A percentile compares a stretch with the other conserved stretches of the same genome.
Conservation (phyloP, 352 stramenopile species). For the Globisporangium perplexum region DNA sequence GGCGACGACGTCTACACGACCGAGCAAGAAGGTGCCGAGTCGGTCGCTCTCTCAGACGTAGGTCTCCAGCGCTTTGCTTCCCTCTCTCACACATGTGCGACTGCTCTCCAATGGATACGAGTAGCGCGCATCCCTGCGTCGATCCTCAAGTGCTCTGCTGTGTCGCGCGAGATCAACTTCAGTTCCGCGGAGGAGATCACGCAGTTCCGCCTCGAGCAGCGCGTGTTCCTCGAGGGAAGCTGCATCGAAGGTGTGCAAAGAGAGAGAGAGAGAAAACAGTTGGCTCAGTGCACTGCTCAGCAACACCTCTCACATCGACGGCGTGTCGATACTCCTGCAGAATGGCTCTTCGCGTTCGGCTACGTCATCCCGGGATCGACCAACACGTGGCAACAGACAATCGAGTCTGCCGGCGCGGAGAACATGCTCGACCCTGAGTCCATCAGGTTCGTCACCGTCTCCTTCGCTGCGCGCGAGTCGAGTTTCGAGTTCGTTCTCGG, state of each 20-base stretch:
- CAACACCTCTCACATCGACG: neutral
- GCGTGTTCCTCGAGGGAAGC: slow-evolving; percentile 83
- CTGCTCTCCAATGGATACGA: slow-evolving; percentile 8
- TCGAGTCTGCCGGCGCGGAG: slow-evolving; percentile 82
- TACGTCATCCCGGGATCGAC: slow-evolving; percentile 94
- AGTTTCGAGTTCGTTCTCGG: neutral
- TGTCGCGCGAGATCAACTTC: slow-evolving; percentile 95
- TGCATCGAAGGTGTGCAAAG: slow-evolving; percentile 67
- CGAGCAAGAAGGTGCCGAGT: slow-evolving; percentile 62
- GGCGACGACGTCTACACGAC: slow-evolving; percentile 54
- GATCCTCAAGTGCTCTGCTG: slow-evolving; percentile 88
- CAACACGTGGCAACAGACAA: slow-evolving; percentile 95
- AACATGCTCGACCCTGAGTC: slow-evolving; percentile 86
- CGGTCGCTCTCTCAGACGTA: neutral
- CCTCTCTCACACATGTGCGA: neutral
- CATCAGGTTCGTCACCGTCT: slow-evolving; percentile 50
- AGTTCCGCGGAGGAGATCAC: slow-evolving; percentile 85
- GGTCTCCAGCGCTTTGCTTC: neutral
- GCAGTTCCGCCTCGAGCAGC: slow-evolving; percentile 91
- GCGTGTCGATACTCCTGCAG: slow-evolving; percentile 22
- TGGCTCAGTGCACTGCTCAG: slow-evolving; percentile 12
- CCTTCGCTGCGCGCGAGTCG: neutral
- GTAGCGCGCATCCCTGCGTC: slow-evolving; percentile 69
- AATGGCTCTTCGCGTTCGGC: slow-evolving; percentile 95
- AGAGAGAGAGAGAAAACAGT: neutral